Conservation (phyloP, 345 rosid species). For the Chamaenerion angustifolium region DNA sequence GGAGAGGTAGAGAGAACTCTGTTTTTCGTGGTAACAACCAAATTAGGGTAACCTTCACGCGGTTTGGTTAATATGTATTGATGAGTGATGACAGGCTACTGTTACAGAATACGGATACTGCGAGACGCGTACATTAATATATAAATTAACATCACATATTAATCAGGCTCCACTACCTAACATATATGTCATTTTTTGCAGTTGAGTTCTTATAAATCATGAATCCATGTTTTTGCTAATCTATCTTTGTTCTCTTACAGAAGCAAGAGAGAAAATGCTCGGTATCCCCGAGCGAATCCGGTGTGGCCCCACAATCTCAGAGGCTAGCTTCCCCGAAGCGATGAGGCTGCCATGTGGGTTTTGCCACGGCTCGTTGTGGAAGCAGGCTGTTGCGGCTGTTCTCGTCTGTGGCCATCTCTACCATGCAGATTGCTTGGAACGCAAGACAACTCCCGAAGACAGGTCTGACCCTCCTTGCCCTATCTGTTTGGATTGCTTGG, state of each 20-base stretch:
- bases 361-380: conserved; percentile 37
- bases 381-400: conserved; percentile 39
- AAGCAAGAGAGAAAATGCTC: conserved; percentile 21
- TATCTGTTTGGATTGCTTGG: conserved; percentile 17
- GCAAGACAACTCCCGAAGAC: conserved; percentile 26
- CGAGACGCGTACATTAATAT: too few relatives aligned
- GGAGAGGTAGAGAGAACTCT: too few relatives aligned
- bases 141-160: too few relatives aligned
- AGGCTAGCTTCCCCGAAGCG: conserved; percentile 18
- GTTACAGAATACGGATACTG: too few relatives aligned
- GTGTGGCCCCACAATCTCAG: conserved; percentile 21
- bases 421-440: conserved; percentile 55
- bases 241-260: conserved; percentile 12
- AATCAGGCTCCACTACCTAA: too few relatives aligned
- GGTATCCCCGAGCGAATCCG: conserved; percentile 32
- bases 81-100: too few relatives aligned
- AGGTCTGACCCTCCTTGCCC: conserved; percentile 42
- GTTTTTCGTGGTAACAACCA: too few relatives aligned
- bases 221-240: too few relatives aligned
- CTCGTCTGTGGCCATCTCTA: conserved; percentile 55
- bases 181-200: too few relatives aligned
- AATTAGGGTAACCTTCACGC: too few relatives aligned
- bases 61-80: too few relatives aligned
- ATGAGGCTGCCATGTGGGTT: conserved; percentile 36
- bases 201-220: too few relatives aligned